Evolutionary conservation across 2,329 filamentous ascomycete species (phyloP), one percentile per base, ranked within the genome.

Genomic region (Hypoxylon rubiginosum): DNA sequence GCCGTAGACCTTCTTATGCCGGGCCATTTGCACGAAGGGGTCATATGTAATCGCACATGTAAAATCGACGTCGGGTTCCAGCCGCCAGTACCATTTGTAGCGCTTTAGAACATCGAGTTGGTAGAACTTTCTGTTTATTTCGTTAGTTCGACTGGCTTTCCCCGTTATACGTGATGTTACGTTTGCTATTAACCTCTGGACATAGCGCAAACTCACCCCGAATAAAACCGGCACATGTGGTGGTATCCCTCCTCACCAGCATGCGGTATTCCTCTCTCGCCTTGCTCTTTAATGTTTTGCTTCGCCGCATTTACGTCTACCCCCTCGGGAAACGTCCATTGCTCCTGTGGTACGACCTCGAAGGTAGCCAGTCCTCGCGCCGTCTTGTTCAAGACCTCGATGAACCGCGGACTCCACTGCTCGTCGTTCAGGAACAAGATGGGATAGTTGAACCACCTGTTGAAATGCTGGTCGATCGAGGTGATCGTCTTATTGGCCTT

Each of bases 71-170:
- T 82, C 79, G 19, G 82, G 81, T 62, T 83, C 82, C 21, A 83
- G 73, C 11, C 82, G 77, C 81, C 82, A 83, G 74, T 83, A 83
- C 81, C 81, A 83, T 69, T 79, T 81, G 75, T 82, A 83, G 49
- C 79, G 74, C 67, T 74, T 74, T 21, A 83, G 74, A 0, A 74
- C 79, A 7, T 80, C 77, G 53, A 82, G 76, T 45, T 79, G 76
- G 76, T 82, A 83, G 66, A 83, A 83, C 54, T 81, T 78, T 8
- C 81, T 81, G 54, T 64, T 30, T 9, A 1, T 49, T 66, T 57
- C 54, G 64, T 68, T 26, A 67, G 50, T 43, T 21, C 6, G 13
- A 9, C 21, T n/a, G 32, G 24, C 19, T 11, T 10, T 41, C 26
- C 30, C 26, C 21, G 24, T 11, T 19, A 24, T 24, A 32, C 28